Percentiles rank a stretch among this genome's conserved stretches.
phyloP scores from a whole-genome alignment of 805 yeast genomes.

The Sugiyamaella boreocaroliniensis region DNA sequence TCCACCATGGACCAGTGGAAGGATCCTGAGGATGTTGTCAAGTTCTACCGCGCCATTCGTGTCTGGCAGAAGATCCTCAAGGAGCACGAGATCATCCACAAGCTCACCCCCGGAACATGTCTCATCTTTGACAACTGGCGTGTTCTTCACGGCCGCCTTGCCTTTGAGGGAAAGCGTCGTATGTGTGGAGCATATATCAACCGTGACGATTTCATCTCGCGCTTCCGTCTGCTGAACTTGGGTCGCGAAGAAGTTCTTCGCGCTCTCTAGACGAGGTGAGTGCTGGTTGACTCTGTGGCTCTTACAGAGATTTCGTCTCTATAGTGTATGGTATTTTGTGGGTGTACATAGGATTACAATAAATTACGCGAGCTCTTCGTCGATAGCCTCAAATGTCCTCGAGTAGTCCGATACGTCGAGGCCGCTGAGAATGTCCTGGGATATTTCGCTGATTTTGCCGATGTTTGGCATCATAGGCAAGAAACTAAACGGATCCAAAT shows the following conservation, averaged over 20 bases:
- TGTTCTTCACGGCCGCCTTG: conserved; percentile 60
- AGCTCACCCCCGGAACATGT: conserved; percentile 57
- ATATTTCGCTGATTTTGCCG: conserved; percentile 2
- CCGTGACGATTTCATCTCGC: conserved; percentile 56
- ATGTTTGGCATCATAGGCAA: conserved; percentile 5
- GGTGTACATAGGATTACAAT: no score
- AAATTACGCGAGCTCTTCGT: neutral
- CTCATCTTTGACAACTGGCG: conserved; percentile 70
- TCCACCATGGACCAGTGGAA: conserved; percentile 51
- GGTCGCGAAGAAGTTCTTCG: conserved; percentile 42
- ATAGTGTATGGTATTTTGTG: no score
- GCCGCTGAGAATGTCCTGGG: conserved; percentile 6
- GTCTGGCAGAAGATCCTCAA: conserved; percentile 50
- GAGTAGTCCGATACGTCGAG: neutral
- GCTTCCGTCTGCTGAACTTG: conserved; percentile 40
- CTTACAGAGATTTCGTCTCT: no score
- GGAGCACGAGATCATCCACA: conserved; percentile 48
- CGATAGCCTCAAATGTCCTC: neutral
- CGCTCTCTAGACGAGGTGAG: conserved; percentile 11
- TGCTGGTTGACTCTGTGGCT: no score
- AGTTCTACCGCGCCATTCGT: conserved; percentile 50
- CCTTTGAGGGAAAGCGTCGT: conserved; percentile 58
- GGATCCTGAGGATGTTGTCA: conserved; percentile 38
- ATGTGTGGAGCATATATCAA: conserved; percentile 69
- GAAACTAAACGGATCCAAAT: neutral